These are phyloP conservation scores for Boletus vinaceobasis DNA, from an alignment of 768 basidiomycete genomes.

Conservation along the genomic window DNA sequence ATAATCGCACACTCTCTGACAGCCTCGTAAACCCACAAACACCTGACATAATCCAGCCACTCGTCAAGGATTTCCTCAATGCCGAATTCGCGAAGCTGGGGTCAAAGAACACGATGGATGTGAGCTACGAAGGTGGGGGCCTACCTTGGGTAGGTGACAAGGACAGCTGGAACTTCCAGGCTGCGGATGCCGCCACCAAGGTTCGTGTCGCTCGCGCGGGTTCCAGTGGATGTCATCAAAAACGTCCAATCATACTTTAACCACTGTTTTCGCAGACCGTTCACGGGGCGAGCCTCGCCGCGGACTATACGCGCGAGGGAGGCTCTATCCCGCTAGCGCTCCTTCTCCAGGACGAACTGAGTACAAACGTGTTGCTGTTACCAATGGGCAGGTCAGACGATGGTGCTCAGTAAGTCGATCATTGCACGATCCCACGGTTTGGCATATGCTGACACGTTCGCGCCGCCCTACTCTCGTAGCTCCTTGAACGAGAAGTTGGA, in stretches of 20 bases:
- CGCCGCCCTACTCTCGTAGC: background rate
- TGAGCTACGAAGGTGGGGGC: background rate
- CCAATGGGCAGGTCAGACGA: slow-evolving; percentile 93
- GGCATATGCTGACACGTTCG: background rate
- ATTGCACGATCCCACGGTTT: too few relatives aligned
- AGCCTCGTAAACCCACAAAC: background rate
- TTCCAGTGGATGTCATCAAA: background rate
- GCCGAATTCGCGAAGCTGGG: background rate
- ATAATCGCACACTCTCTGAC: background rate
- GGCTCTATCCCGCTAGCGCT: slow-evolving; percentile 87
- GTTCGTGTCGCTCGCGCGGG: background rate
- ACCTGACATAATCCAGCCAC: background rate
- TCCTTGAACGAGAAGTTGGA: background rate
- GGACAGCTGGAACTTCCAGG: background rate
- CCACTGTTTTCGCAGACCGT: background rate
- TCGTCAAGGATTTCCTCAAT: background rate
- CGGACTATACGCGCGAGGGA: slow-evolving; percentile 46
- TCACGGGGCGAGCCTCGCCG: background rate
- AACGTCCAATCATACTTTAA: background rate
- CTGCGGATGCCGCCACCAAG: slow-evolving; percentile 22
- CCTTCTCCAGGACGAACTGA: slow-evolving; percentile 78
- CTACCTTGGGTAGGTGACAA: background rate
- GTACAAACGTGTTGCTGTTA: slow-evolving; percentile 76
- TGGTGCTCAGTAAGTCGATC: slow-evolving; percentile 68
- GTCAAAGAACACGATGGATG: background rate